Conservation (phyloP, 2,329 filamentous ascomycete species). For the Aspergillus ibericus region DNA sequence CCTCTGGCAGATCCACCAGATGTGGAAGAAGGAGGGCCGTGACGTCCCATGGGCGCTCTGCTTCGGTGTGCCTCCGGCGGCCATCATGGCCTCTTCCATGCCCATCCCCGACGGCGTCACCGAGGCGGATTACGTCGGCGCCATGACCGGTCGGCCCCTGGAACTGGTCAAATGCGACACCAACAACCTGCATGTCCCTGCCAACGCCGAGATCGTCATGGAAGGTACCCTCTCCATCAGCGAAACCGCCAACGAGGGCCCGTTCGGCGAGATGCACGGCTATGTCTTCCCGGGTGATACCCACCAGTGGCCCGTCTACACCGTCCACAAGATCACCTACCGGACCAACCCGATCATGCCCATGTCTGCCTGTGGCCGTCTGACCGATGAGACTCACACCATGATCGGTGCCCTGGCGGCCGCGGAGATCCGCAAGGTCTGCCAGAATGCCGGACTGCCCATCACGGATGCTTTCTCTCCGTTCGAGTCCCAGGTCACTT, state of each 20-base stretch:
- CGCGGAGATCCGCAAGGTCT: conserved; percentile 44
- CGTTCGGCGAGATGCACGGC: conserved; percentile 52
- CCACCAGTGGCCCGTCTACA: conserved; percentile 43
- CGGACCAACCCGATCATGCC: conserved; percentile 51
- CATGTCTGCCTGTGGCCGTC: conserved; percentile 43
- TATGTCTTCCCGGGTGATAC: conserved; percentile 47
- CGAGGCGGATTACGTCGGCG: conserved; percentile 52
- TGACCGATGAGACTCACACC: conserved; percentile 50
- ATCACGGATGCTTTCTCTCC: conserved; percentile 48
- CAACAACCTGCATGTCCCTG: conserved; percentile 51
- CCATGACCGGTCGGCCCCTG: conserved; percentile 47
- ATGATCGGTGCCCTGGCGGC: conserved; percentile 47
- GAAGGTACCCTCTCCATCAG: conserved; percentile 51
- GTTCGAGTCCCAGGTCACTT: conserved; percentile 51
- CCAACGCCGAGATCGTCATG: conserved; percentile 53
- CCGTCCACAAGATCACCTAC: conserved; percentile 51
- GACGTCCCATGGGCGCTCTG: conserved; percentile 51
- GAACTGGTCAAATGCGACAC: conserved; percentile 56
- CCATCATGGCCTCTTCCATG: conserved; percentile 52
- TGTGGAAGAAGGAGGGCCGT: conserved; percentile 48
- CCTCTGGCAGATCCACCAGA: conserved; percentile 48
- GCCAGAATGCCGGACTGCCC: conserved; percentile 41
- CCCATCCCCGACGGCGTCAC: conserved; percentile 52
- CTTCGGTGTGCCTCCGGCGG: conserved; percentile 53
- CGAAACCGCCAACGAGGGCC: conserved; percentile 48